A percentile compares a stretch with the other conserved stretches of the same genome.
phyloP scores from a whole-genome alignment of 2,329 filamentous ascomycete species.

The Xylariaceae sp. region DNA sequence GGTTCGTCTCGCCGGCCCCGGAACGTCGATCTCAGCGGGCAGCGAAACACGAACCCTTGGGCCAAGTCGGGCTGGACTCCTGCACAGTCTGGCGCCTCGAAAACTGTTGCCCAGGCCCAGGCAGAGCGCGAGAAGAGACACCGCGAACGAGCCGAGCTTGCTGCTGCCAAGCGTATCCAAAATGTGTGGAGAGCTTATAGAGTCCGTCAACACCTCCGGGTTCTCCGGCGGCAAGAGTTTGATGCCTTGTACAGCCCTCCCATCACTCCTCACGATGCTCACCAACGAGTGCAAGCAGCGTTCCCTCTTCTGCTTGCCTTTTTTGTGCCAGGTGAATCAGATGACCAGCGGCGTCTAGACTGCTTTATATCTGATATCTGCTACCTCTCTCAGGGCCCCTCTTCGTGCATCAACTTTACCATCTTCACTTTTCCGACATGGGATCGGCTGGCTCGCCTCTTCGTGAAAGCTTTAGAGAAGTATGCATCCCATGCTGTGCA shows the following conservation, averaged over 20 bases:
- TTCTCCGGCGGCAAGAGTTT: slow-evolving; percentile 40
- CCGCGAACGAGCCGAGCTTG: slow-evolving; percentile 70
- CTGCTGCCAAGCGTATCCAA: slow-evolving; percentile 70
- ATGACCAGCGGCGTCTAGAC: slow-evolving; percentile 47
- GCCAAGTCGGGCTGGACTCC: slow-evolving; percentile 56
- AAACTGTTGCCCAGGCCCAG: slow-evolving; percentile 78
- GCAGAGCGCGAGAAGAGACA: slow-evolving; percentile 78
- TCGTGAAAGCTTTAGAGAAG: slow-evolving; percentile 29
- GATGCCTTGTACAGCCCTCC: slow-evolving; percentile 14
- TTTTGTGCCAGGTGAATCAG: slow-evolving; percentile 40
- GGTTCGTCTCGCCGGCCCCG: slow-evolving; percentile 78
- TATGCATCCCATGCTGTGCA: slow-evolving; percentile 14
- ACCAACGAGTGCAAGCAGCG: slow-evolving; percentile 31
- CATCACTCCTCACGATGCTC: slow-evolving; percentile 31
- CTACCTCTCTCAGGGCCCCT: slow-evolving; percentile 4
- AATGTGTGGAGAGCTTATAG: slow-evolving; percentile 75
- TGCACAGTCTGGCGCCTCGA: slow-evolving; percentile 60
- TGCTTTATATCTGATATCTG: slow-evolving; percentile 41
- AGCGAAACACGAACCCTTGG: slow-evolving; percentile 70
- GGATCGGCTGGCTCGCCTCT: slow-evolving; percentile 26
- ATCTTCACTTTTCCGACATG: slow-evolving; percentile 20
- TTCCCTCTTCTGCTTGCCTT: slow-evolving; percentile 46
- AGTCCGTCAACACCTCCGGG: slow-evolving; percentile 53
- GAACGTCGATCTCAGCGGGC: slow-evolving; percentile 90
- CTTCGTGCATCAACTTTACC: slow-evolving; percentile 11